Evolutionary conservation across 139 green algal genomes (phyloP).

Genomic region (Asterochloris sp.): DNA sequence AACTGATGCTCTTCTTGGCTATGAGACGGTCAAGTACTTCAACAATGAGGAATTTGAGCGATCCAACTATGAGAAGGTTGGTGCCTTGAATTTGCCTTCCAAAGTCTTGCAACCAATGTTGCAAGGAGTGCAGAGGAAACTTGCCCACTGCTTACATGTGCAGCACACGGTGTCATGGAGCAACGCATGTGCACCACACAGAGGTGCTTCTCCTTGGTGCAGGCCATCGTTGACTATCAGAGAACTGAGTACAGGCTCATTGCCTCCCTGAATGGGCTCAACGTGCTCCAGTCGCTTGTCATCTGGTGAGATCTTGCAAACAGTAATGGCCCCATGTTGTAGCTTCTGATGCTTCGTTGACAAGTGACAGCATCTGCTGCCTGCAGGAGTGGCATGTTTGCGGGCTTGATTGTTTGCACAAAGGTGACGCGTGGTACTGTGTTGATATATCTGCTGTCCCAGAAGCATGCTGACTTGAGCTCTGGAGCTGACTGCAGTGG

Average conservation of each 20-base stretch:
- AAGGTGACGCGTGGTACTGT: conserved; percentile 10
- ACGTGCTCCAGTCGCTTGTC: conserved; percentile 79
- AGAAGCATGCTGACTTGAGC: not conserved
- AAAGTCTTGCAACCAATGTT: too few species aligned
- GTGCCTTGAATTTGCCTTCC: too few species aligned
- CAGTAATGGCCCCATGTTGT: not conserved
- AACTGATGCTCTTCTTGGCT: conserved; percentile 90
- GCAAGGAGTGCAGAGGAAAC: too few species aligned
- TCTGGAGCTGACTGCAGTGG: not conserved
- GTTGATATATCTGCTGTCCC: not conserved
- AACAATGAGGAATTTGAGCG: conserved; percentile 72
- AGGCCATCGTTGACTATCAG: conserved; percentile 77
- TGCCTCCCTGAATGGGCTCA: conserved; percentile 69
- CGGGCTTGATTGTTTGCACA: conserved; percentile 61
- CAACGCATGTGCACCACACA: too few species aligned
- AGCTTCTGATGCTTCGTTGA: not conserved
- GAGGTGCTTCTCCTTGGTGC: too few species aligned
- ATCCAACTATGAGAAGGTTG: conserved; percentile 33
- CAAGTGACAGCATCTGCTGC: not conserved
- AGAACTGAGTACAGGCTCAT: conserved; percentile 52
- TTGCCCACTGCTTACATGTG: too few species aligned
- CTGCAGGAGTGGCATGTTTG: conserved; percentile 22
- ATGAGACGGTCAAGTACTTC: conserved; percentile 86
- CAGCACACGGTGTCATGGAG: too few species aligned
- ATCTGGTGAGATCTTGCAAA: conserved; percentile 48